Evolutionary conservation across 148 eudicot genomes (phyloP), one percentile per base, ranked within the genome.

Genomic region (Amaranthus hypochondriacus): DNA sequence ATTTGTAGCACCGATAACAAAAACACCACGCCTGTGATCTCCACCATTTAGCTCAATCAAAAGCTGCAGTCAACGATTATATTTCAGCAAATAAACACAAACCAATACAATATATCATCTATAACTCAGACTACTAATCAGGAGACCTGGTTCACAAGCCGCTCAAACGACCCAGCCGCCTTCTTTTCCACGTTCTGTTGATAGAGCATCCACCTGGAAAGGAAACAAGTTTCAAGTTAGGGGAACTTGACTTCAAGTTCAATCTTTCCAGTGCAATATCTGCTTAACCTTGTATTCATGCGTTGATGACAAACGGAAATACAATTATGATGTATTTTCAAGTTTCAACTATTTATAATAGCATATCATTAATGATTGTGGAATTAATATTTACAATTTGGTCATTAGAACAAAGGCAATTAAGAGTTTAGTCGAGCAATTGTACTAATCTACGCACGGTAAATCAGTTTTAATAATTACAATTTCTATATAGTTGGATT

Each of bases 1-100:
- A 82, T 93, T 93, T 64, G 98, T 93, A 48, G 98, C 98, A 74
- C 98, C 97, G 81, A 93, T 89, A 62, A 93, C 89, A 77, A 68
- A 93, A 78, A 93, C 98, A 49, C 96, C 96, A 9, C 79, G 75
- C 59, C 97, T 79, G 65, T 87, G 81, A 28, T 89, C 98, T 44
- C 89, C 89, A 59, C 97, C 95, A 72, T 87, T 88, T 55, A 93
- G 84, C 80, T 93, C 98, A 71, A 88, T 80, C 82, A 93, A 78
- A 67, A 93, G 84, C 98, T 93, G 86, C 84, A 84, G 62, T 53
- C 72, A 43, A 60, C 61, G 56, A 53, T 63, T 48, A 73, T 48
- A 9, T 66, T 75, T 73, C 73, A 80, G 62, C 54, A 64, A 43
- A 48, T 66, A 68, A 52, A 47, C 61, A 47, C 4, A 52, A 28